Evolutionary conservation across 2,329 filamentous ascomycete species (phyloP).

Genomic region (Talaromyces sp.): DNA sequence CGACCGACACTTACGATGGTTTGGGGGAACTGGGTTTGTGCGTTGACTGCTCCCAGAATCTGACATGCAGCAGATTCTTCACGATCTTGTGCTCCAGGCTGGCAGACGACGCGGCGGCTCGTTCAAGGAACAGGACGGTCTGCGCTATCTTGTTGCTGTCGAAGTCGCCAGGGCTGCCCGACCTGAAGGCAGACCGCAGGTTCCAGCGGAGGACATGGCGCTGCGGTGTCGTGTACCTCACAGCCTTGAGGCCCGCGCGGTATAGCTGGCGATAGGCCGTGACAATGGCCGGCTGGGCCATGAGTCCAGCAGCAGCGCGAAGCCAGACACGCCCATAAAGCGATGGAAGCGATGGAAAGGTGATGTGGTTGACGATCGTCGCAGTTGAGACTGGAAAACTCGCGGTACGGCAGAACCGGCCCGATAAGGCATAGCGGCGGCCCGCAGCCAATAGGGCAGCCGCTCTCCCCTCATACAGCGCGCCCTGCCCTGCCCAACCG

Average conservation of each 20-base stretch:
- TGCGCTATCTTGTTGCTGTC: constrained; percentile 36
- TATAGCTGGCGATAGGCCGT: constrained; percentile 55
- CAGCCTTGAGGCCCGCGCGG: constrained; percentile 47
- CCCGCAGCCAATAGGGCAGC: not conserved
- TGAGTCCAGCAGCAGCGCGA: not conserved
- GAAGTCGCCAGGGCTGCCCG: constrained; percentile 29
- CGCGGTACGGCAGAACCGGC: not conserved
- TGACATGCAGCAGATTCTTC: constrained; percentile 38
- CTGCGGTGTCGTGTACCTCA: constrained; percentile 53
- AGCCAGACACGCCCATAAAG: not conserved
- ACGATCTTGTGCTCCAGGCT: constrained; percentile 44
- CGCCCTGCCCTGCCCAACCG: not conserved
- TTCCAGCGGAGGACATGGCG: constrained; percentile 47
- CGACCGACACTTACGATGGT: not conserved
- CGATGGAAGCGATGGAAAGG: not conserved
- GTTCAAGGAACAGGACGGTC: constrained; percentile 41
- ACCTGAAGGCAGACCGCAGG: constrained; percentile 38
- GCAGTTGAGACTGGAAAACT: not conserved
- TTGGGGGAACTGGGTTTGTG: constrained; percentile 13
- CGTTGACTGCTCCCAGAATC: constrained; percentile 37
- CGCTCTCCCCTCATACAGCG: not conserved
- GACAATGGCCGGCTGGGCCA: constrained; percentile 30
- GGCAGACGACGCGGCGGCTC: constrained; percentile 27
- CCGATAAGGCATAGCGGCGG: not conserved
- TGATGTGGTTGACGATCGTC: too few species aligned